Evolutionary conservation across 306 rosid species (phyloP), one percentile per base, ranked within the genome.

Genomic region (Rosa lucieae): DNA sequence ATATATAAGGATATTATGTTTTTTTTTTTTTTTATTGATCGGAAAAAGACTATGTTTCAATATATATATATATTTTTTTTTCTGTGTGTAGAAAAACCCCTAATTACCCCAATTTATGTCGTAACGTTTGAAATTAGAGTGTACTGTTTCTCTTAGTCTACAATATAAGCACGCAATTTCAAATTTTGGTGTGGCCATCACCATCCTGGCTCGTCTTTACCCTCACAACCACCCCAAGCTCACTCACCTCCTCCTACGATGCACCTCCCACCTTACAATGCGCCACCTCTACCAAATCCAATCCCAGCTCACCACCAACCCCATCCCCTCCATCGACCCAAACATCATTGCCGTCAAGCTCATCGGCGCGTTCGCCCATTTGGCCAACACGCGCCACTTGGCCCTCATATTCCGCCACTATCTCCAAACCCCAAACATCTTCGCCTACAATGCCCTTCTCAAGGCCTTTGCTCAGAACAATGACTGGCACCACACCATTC

Each of bases 221-320:
- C 67, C 67, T 10, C 40, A 62, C 42, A 62, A 12, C 67, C 67
- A 62, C 40, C 40, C 40, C 17, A 62, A 29, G 20, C 40, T 62
- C 40, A 62, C 67, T 0, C 68, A 26, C 68, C 68, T 62, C 40
- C 40, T 62, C 3, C 20, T 26, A 29, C 18, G 68, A 62, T 62
- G 68, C 42, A 62, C 68, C 68, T 5, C 68, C 42, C 17, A 5
- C 42, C 68, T 62, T 2, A 62, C 40, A 29, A 4, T 15, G 18
- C 68, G 68, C 68, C 68, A 62, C 68, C 68, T 62, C 68, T 32
- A 12, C 68, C 68, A 62, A 32, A 62, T 62, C 68, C 68, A 26
- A 62, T 12, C 67, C 67, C 67, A 61, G 1, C 35, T 61, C 67
- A 61, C 29, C 67, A 61, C 67, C 67, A 61, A 61, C 67, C 37